phyloP scores from a whole-genome alignment of 2,329 filamentous ascomycete species.

The Fusarium beomiforme region DNA sequence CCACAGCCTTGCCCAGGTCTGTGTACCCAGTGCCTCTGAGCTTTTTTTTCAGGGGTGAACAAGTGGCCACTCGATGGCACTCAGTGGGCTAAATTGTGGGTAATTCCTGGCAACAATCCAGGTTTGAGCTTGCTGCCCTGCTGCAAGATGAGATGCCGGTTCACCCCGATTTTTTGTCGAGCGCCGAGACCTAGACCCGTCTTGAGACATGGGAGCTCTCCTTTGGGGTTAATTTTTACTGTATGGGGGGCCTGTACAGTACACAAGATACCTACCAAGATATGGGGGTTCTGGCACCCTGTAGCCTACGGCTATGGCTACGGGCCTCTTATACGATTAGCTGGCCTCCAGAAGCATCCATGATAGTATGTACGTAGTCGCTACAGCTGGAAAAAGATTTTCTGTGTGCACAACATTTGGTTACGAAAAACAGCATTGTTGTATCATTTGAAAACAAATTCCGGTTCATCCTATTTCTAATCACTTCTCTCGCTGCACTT shows the following conservation, averaged over 20 bases:
- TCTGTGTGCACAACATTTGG: not conserved
- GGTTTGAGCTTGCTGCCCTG: constrained; percentile 33
- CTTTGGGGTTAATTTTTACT: constrained; percentile 17
- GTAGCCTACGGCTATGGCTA: not conserved
- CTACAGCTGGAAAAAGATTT: constrained; percentile 11
- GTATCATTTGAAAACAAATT: not conserved
- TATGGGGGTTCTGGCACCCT: not conserved
- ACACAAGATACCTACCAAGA: not conserved
- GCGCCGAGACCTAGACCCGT: constrained; percentile 45
- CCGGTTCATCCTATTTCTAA: not conserved
- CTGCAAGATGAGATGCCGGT: constrained; percentile 48
- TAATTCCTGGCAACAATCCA: constrained; percentile 30
- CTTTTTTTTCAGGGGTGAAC: constrained; percentile 36
- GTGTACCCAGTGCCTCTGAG: constrained; percentile 8
- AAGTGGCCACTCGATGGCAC: constrained; percentile 35
- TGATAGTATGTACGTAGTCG: too few species aligned
- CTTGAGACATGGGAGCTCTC: constrained; percentile 25
- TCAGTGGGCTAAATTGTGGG: constrained; percentile 30
- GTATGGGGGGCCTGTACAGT: constrained; percentile 35
- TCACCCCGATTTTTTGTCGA: constrained; percentile 49
- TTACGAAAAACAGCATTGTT: not conserved
- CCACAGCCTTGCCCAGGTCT: constrained; percentile 35
- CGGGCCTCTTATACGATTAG: constrained; percentile 7
- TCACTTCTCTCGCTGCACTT: not conserved
- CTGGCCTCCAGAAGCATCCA: constrained; percentile 21